Base-by-base conservation (phyloP, 2,329 filamentous ascomycete species). In the Setomelanomma holmii region DNA sequence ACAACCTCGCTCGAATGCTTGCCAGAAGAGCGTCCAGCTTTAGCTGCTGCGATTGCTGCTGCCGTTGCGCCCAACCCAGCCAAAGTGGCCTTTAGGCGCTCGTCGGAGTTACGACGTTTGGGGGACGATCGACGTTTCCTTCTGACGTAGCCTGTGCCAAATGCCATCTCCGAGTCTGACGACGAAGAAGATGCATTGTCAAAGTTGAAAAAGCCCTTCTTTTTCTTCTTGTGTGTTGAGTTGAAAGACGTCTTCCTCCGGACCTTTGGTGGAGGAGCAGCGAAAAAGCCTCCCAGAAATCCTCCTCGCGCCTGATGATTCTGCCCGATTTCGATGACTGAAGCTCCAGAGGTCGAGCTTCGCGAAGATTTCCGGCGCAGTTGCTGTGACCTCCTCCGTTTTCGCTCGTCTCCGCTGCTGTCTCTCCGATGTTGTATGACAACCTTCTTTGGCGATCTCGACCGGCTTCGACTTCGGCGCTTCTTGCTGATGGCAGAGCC, bases 261-360 rank as follows among this genome's bases (percentile, higher is more conserved):
- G 38, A 68, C 55, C 49, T 72, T 71, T 4, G 66, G 63, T 12
- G 71, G 63, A 30, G 69, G 64, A 66, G 90, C 89, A 14, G 84
- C 80, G 49, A 91, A 76, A 47, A 85, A 80, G 34, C 86, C 84
- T 54, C 82, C 80, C 35, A 78, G 75, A 24, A 76, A 67, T 22
- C 68, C 68, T 19, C 67, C 60, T 48, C 80, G 76, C 5, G 78
- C 78, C 52, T 76, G 79, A 45, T 80, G 79, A 40, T 79, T 76
- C 34, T 80, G 81, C 42, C 88, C 89, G 45, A 91, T 86, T 64
- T 91, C 87, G 47, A 90, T 74, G 49, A 86, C 79, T 1, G 86
- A 88, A 14, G 82, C 83, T 36, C 82, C 82, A 36, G 64, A 67
- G 10, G 67, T 51, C 30, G 72, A 74, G 58, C 71, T 74, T 41